Base-by-base conservation (phyloP, 805 yeast genomes). In the Starmera pachycereana region DNA sequence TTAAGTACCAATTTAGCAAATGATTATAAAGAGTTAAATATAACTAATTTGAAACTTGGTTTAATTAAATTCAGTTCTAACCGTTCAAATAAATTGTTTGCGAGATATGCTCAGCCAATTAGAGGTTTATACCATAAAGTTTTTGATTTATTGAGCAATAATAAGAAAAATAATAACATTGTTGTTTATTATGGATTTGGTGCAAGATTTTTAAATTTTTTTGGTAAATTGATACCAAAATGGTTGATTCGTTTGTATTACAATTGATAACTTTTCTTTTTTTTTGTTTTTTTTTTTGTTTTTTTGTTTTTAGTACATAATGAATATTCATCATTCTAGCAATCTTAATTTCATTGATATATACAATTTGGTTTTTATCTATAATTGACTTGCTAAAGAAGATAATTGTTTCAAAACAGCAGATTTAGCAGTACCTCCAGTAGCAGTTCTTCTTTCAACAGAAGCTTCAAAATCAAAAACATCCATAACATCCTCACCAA, bases 361-460 rank as follows among this genome's bases (percentile, higher is more conserved):
- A 16, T 16, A 16, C 18, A 16, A 16, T 16, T 16, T 16, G 18
- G 18, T 3, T 16, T 16, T 16, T 16, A 16, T 16, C 18, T 16
- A 22, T 22, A 61, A 39, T 46, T 61, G 62, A 6, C 53, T 44
- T 49, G 57, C 48, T 38, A 67, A 48, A 34, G 51, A 54, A 3
- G 46, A 37, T 43, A 90, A 65, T 62, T 92, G 98, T 53, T 76
- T 73, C 37, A 76, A 56, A n/a, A 92, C 85, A 12, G 98, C 97
- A 30, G 77, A 62, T 62, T 80, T 87, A 12, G 97, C 96, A 29
- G 98, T 89, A 50, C 99, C 99, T 45, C 99, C 99, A 41, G 79
- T 88, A 16, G 97, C 96, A 38, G 81, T 77, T 67, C 98, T 85
- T 72, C 95, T 84, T 68, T 92, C 99, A 19, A 92, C 97, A 57